A percentile compares a stretch with the other conserved stretches of the same genome.
Evolutionary conservation across 2,329 filamentous ascomycete species (phyloP).

Genomic region (Curvularia sp.): DNA sequence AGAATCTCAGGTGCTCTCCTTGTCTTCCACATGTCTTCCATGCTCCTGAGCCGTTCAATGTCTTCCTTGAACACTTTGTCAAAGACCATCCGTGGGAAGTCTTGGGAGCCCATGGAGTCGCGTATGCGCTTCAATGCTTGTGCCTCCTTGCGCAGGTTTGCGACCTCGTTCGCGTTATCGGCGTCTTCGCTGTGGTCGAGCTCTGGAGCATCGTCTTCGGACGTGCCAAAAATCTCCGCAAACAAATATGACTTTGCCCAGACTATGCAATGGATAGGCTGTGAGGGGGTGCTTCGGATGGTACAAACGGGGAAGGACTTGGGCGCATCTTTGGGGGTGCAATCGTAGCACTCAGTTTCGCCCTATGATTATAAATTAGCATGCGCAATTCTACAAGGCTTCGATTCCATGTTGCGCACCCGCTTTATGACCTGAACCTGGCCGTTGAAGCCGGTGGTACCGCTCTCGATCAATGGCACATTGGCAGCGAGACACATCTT

Average conservation of each 20-base stretch:
- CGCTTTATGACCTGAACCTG: conserved; percentile 97
- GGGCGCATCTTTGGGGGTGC: conserved; percentile 84
- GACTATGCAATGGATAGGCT: conserved; percentile 97
- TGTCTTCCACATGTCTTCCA: conserved; percentile 97
- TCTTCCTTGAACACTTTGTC: conserved; percentile 92
- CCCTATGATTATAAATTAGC: conserved; percentile 56
- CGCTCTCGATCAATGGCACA: conserved; percentile 91
- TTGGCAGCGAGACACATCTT: conserved; percentile 94
- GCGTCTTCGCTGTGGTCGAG: conserved; percentile 81
- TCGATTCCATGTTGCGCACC: conserved; percentile 44
- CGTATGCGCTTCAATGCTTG: conserved; percentile 83
- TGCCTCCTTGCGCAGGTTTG: conserved; percentile 83
- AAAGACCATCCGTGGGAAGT: conserved; percentile 82
- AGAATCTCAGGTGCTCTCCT: conserved; percentile 76
- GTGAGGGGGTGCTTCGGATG: conserved; percentile 92
- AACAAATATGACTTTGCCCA: conserved; percentile 98
- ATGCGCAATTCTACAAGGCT: neutral
- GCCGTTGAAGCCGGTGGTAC: conserved; percentile 96
- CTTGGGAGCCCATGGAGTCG: conserved; percentile 75
- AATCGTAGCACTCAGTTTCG: conserved; percentile 94
- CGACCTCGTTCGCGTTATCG: conserved; percentile 87
- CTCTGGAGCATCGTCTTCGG: conserved; percentile 81
- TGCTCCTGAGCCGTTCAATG: conserved; percentile 78
- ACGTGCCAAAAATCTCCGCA: conserved; percentile 90
- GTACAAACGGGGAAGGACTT: conserved; percentile 97